Conservation (phyloP, 164 flowering plant species). For the Taxillus chinensis region DNA sequence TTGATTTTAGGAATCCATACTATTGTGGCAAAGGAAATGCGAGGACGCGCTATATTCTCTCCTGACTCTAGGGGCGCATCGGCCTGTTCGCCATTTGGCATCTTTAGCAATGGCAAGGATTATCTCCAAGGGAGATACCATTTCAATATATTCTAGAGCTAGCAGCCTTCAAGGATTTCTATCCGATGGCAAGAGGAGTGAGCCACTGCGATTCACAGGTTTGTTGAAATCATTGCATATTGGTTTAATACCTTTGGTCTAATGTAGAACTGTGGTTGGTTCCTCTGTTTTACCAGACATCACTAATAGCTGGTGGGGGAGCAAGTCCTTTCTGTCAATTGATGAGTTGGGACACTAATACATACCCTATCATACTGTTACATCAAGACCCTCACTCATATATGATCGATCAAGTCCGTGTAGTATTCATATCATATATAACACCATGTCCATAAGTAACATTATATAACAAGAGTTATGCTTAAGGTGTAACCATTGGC, state of each 20-base stretch:
- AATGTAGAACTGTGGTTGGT: neutral
- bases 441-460: too few species aligned
- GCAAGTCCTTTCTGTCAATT: too few species aligned
- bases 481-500: too few species aligned
- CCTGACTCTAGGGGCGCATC: slow-evolving; percentile 72
- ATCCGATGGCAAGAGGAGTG: slow-evolving; percentile 78
- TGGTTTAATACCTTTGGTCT: neutral
- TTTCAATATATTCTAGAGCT: slow-evolving; percentile 87
- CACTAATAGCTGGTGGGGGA: too few species aligned
- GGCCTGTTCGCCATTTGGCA: slow-evolving; percentile 91
- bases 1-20: slow-evolving; percentile 61
- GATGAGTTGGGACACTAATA: too few species aligned
- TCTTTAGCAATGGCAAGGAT: slow-evolving; percentile 81
- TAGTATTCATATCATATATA: too few species aligned
- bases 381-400: too few species aligned
- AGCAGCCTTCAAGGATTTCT: slow-evolving; percentile 93
- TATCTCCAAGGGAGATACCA: slow-evolving; percentile 71
- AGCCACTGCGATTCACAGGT: slow-evolving; percentile 82
- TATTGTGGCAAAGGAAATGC: slow-evolving; percentile 90
- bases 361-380: too few species aligned
- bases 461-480: too few species aligned
- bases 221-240: slow-evolving; percentile 10
- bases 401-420: too few species aligned
- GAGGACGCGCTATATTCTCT: slow-evolving; percentile 87
- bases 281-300: too few species aligned